A percentile compares a stretch with the other conserved stretches of the same genome.
phyloP scores from a whole-genome alignment of 495 filamentous ascomycete genomes.

The Neurospora sp. region DNA sequence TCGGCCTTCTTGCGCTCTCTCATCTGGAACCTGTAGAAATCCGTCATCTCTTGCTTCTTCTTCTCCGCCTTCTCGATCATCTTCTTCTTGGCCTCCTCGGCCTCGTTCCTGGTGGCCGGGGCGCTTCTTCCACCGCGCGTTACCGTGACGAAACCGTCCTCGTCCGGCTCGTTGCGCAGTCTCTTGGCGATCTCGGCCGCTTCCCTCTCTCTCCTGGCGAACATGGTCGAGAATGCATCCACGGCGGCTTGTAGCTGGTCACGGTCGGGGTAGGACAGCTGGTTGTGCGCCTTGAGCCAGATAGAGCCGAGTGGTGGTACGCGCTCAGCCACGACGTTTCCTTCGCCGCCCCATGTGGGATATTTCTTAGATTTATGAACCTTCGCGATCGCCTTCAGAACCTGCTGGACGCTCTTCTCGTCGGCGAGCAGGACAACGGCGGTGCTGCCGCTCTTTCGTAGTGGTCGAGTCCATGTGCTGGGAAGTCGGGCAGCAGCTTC shows the following conservation, averaged over 20 bases:
- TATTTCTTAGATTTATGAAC: conserved; percentile 45
- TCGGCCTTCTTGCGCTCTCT: conserved; percentile 80
- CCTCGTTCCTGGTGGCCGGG: conserved; percentile 64
- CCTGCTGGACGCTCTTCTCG: conserved; percentile 57
- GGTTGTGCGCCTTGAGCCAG: conserved; percentile 57
- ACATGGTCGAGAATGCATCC: conserved; percentile 73
- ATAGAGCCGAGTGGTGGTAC: conserved; percentile 47
- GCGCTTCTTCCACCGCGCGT: conserved; percentile 65
- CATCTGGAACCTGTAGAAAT: conserved; percentile 92
- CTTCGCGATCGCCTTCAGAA: conserved; percentile 62
- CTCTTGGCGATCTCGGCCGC: conserved; percentile 52
- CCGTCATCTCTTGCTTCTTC: conserved; percentile 53
- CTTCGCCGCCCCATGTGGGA: conserved; percentile 55
- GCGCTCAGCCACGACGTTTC: conserved; percentile 30
- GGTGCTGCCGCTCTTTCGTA: conserved; percentile 62
- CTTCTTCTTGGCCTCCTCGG: conserved; percentile 58
- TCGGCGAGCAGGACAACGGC: conserved; percentile 81
- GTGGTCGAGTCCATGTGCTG: conserved; percentile 61
- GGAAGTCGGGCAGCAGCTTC: conserved; percentile 49
- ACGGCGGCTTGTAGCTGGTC: conserved; percentile 54
- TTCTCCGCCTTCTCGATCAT: conserved; percentile 61
- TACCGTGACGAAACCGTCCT: conserved; percentile 92
- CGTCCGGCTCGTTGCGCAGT: conserved; percentile 69
- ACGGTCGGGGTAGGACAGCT: conserved; percentile 58
- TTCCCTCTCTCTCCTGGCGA: conserved; percentile 55